A percentile compares a stretch with the other conserved stretches of the same genome.
phyloP scores from a whole-genome alignment of 2,329 filamentous ascomycete species.

The Penicillium sp. region DNA sequence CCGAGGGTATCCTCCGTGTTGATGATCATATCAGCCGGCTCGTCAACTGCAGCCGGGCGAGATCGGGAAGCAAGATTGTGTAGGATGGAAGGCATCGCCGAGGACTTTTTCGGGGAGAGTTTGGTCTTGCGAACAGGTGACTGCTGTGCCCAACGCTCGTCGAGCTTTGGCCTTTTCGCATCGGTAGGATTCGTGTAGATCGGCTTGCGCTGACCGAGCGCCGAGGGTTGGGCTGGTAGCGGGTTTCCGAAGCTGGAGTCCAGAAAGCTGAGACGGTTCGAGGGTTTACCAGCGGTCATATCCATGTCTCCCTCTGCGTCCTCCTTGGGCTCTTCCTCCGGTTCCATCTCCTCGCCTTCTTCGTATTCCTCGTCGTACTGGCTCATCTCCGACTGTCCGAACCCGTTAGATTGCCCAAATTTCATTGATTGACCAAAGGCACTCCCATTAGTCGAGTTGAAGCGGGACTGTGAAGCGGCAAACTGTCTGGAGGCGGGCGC shows the following conservation, averaged over 20 bases:
- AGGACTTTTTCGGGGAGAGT: conserved; percentile 48
- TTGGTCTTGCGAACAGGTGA: conserved; percentile 33
- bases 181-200: conserved; percentile 43
- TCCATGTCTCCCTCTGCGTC: conserved; percentile 35
- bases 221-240: conserved; percentile 13
- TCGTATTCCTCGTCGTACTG: conserved; percentile 31
- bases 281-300: conserved; percentile 17
- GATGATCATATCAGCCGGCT: conserved; percentile 67
- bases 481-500: conserved; percentile 22
- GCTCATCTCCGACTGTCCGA: conserved; percentile 26
- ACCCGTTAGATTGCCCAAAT: conserved; percentile 25
- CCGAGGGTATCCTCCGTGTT: conserved; percentile 68
- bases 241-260: conserved; percentile 31
- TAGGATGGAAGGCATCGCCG: conserved; percentile 66
- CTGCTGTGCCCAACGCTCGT: conserved; percentile 37
- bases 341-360: conserved; percentile 37
- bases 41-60: conserved; percentile 58
- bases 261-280: conserved; percentile 28
- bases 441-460: conserved; percentile 27
- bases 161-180: conserved; percentile 41
- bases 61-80: conserved; percentile 60
- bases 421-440: conserved; percentile 25
- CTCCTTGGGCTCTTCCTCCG: conserved; percentile 38
- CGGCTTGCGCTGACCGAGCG: conserved; percentile 28
- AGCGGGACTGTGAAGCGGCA: conserved; percentile 25